Percentiles rank a stretch among this genome's conserved stretches.
Evolutionary conservation across 2,329 filamentous ascomycete species (phyloP).

Genomic region (Fusarium austroafricanum): DNA sequence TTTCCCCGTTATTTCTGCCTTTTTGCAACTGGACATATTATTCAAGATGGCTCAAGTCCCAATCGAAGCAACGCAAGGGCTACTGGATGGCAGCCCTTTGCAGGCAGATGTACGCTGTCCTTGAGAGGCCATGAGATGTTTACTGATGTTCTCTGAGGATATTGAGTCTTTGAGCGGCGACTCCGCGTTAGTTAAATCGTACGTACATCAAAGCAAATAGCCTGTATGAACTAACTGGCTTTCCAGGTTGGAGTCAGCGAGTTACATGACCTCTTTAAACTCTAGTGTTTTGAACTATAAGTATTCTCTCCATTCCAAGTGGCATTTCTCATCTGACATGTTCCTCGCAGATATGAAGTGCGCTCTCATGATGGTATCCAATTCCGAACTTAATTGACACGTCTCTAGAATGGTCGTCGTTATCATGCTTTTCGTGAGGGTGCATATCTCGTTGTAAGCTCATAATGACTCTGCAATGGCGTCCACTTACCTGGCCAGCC

Average conservation of each 20-base stretch:
- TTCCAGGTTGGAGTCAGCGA: not conserved
- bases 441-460: slow-evolving; percentile 11
- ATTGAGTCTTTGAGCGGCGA: not conserved
- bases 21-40: too few species aligned
- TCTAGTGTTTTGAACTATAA: slow-evolving; percentile 24
- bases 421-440: slow-evolving; percentile 24
- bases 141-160: not conserved
- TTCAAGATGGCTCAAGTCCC: too few species aligned
- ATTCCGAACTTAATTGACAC: not conserved
- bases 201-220: not conserved
- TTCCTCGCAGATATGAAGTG: not conserved
- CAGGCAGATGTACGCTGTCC: not conserved
- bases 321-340: accelerated
- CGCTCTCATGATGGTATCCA: not conserved
- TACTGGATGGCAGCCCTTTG: too few species aligned
- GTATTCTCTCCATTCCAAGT: not conserved
- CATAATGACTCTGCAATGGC: too few species aligned
- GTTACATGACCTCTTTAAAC: slow-evolving; percentile 2
- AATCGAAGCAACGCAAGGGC: too few species aligned
- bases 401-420: slow-evolving; percentile 7
- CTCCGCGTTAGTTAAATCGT: not conserved
- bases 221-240: not conserved
- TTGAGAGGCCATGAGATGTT: accelerated
- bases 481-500: not conserved
- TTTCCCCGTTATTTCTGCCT: not conserved